Evolutionary conservation across 1,284 basidiomycete species (phyloP).

Genomic region (Mycosarcoma maydis): DNA sequence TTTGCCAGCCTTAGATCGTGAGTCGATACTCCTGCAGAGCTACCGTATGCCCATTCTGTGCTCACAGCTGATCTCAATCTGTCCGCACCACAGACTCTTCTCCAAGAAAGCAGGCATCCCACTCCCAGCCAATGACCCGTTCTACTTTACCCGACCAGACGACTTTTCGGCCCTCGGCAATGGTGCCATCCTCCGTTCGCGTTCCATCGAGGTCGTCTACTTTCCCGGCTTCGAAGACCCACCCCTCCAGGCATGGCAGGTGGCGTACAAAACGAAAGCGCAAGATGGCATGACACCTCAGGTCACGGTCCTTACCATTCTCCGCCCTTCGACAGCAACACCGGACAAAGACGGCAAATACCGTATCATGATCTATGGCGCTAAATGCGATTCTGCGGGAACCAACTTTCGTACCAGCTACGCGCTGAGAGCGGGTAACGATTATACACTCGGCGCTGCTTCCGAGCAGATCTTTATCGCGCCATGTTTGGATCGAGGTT

Average conservation of each 20-base stretch:
- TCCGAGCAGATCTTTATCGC: constrained; percentile 57
- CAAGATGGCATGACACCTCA: constrained; percentile 46
- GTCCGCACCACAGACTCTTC: constrained; percentile 24
- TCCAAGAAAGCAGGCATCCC: constrained; percentile 22
- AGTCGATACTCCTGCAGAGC: too few relatives aligned
- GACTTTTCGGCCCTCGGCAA: constrained; percentile 18
- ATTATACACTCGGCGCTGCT: constrained; percentile 29
- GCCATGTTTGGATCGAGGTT: constrained; percentile 53
- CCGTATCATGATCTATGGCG: constrained; percentile 29
- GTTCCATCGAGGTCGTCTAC: constrained; percentile 40
- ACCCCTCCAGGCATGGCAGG: constrained; percentile 46
- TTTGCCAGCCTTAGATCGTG: constrained; percentile 24
- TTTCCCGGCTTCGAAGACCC: constrained; percentile 47
- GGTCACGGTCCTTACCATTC: constrained; percentile 46
- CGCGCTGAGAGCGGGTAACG: constrained; percentile 33
- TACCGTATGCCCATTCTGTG: too few relatives aligned
- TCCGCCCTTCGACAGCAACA: constrained; percentile 29
- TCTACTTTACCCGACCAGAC: constrained; percentile 42
- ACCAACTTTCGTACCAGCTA: constrained; percentile 47
- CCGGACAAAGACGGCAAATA: constrained; percentile 34
- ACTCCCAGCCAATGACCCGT: constrained; percentile 40
- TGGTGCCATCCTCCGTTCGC: constrained; percentile 48
- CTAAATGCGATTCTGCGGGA: constrained; percentile 42
- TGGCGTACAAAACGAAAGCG: constrained; percentile 46
- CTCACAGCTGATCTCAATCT: too few relatives aligned